Evolutionary conservation across 163 green algal species (phyloP).

Genomic region (Smithsoniella earleae): DNA sequence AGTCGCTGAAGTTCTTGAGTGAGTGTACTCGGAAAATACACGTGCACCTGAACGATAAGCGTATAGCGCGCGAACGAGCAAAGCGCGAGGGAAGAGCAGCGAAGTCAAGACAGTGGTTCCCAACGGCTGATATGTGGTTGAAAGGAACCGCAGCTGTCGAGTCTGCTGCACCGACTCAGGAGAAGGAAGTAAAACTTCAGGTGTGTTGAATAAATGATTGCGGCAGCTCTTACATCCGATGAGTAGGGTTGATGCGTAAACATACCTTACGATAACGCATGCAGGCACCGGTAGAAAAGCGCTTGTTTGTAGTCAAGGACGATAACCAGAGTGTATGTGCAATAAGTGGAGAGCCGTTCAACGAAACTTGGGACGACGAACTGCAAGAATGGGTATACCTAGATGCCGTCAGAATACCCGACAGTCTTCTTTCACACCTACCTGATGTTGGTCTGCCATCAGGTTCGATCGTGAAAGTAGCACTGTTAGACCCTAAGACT

Average conservation of each 20-base stretch:
- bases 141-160: conserved; percentile 20
- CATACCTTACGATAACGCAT: too few relatives aligned
- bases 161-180: conserved; percentile 9
- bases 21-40: conserved; percentile 21
- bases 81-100: conserved; percentile 14
- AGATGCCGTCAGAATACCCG: conserved; percentile 1
- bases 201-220: background rate
- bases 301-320: conserved; percentile 28
- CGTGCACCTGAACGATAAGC: conserved; percentile 14
- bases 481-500: background rate
- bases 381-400: conserved; percentile 27
- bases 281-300: too few relatives aligned
- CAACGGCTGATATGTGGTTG: conserved; percentile 10
- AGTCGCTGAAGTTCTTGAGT: conserved; percentile 8
- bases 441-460: conserved; percentile 4
- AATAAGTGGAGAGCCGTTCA: conserved; percentile 20
- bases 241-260: too few relatives aligned
- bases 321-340: background rate
- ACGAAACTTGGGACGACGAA: conserved; percentile 4
- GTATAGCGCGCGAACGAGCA: conserved; percentile 8
- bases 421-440: background rate
- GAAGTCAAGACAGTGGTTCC: conserved; percentile 14
- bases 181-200: background rate
- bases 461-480: conserved; percentile 21
- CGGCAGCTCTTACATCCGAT: too few relatives aligned